phyloP scores from a whole-genome alignment of 1,284 basidiomycete genomes.

The Veloporphyrellus conicus region DNA sequence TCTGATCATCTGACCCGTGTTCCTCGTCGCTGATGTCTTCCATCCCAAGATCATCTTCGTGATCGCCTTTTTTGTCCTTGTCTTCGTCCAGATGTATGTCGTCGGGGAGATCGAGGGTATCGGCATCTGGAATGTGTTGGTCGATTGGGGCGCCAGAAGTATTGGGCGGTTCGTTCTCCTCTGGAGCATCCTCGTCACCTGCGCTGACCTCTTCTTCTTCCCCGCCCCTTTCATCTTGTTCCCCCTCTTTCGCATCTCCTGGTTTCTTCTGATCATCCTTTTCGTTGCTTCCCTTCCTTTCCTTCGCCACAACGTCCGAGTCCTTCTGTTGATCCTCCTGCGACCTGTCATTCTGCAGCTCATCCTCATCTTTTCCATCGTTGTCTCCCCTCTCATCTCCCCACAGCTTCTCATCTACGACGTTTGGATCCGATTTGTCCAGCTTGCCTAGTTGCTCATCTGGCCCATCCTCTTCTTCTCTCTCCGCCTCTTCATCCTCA shows the following conservation, averaged over 20 bases:
- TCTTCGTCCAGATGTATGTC: slow-evolving; percentile 64
- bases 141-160: slow-evolving; percentile 66
- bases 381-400: slow-evolving; percentile 69
- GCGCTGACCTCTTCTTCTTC: slow-evolving; percentile 31
- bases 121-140: slow-evolving; percentile 67
- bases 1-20: slow-evolving; percentile 36
- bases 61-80: slow-evolving; percentile 37
- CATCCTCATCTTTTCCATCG: slow-evolving; percentile 46
- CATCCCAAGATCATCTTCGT: slow-evolving; percentile 33
- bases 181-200: slow-evolving; percentile 26
- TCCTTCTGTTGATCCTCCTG: slow-evolving; percentile 43
- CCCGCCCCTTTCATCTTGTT: slow-evolving; percentile 35
- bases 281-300: slow-evolving; percentile 33
- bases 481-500: slow-evolving; percentile 50
- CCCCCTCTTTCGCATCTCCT: slow-evolving; percentile 35
- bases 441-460: slow-evolving; percentile 86
- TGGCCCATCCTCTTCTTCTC: slow-evolving; percentile 57
- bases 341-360: slow-evolving; percentile 53
- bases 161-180: slow-evolving; percentile 38
- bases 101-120: slow-evolving; percentile 81
- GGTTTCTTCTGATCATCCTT: slow-evolving; percentile 33
- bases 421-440: slow-evolving; percentile 81
- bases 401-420: slow-evolving; percentile 97
- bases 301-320: slow-evolving; percentile 73
- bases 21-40: slow-evolving; percentile 42